These are phyloP conservation scores for Datisca glomerata DNA, from an alignment of 306 rosid species.

Conservation along the genomic window DNA sequence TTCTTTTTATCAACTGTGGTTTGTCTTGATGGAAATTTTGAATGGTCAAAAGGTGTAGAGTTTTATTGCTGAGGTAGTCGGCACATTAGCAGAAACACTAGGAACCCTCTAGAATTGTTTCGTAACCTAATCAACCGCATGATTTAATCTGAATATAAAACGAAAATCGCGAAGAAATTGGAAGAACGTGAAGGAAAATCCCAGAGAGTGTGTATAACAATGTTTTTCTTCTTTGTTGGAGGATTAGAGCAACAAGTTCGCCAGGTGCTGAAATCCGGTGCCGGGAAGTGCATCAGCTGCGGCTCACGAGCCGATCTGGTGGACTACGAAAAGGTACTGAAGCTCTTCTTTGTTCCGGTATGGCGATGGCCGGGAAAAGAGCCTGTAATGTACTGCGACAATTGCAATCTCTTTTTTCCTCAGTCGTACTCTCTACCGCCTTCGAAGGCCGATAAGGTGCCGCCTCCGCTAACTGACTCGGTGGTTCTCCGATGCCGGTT, in stretches of 20 bases:
- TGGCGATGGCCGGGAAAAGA: conserved; percentile 87
- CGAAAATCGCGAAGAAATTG: background rate
- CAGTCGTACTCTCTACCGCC: conserved; percentile 36
- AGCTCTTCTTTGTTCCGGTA: conserved; percentile 73
- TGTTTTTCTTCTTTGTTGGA: conserved; percentile 84
- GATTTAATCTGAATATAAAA: background rate
- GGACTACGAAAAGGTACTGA: conserved; percentile 66
- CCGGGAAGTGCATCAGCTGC: conserved; percentile 55
- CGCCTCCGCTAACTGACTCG: conserved; percentile 5
- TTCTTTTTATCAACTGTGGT: too few species aligned
- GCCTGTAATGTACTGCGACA: conserved; percentile 38
- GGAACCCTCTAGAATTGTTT: too few species aligned
- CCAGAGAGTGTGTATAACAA: background rate
- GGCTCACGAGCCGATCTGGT: conserved; percentile 52
- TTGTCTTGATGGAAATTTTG: too few species aligned
- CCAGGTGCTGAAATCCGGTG: conserved; percentile 53
- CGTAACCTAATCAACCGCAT: too few species aligned
- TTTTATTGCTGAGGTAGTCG: too few species aligned
- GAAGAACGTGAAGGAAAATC: too few species aligned
- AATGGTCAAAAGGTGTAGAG: too few species aligned
- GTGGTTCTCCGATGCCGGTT: conserved; percentile 38
- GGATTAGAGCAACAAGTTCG: conserved; percentile 66
- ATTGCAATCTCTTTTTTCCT: conserved; percentile 57
- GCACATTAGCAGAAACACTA: too few species aligned
- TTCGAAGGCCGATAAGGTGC: conserved; percentile 10